Percentiles rank a stretch among this genome's conserved stretches.
These are phyloP conservation scores for Diaporthe destruens DNA, from an alignment of 2,329 filamentous ascomycete species.

Conservation along the genomic window DNA sequence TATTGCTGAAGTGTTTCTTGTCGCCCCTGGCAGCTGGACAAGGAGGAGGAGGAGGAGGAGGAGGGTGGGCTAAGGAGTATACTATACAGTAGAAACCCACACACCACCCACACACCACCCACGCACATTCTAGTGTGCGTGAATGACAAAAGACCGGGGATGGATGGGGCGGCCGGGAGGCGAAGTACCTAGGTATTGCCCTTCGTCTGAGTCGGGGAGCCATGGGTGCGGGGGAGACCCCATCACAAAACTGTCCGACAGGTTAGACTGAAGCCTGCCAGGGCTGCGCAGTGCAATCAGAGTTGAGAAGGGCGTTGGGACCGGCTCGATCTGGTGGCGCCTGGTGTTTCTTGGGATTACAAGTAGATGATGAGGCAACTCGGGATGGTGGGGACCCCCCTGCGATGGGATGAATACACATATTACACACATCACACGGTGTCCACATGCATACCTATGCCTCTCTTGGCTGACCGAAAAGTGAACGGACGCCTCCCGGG, in stretches of 20 bases:
- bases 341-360: slow-evolving; percentile 7
- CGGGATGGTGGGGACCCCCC: slow-evolving; percentile 5
- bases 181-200: slow-evolving; percentile 13
- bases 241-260: slow-evolving; percentile 18
- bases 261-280: not conserved
- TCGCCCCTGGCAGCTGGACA: slow-evolving; percentile 10
- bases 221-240: slow-evolving; percentile 31
- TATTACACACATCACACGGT: not conserved
- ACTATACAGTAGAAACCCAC: too few species aligned
- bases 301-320: slow-evolving; percentile 1
- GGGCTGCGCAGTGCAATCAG: slow-evolving; percentile 20
- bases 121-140: too few species aligned
- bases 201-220: slow-evolving; percentile 8
- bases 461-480: slow-evolving; percentile 21
- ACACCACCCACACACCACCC: too few species aligned
- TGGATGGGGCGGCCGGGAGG: slow-evolving; percentile 17
- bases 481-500: not conserved
- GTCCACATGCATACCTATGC: not conserved
- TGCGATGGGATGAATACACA: slow-evolving; percentile 3
- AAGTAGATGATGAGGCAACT: slow-evolving; percentile 19
- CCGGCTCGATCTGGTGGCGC: slow-evolving; percentile 13
- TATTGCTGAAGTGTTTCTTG: slow-evolving; percentile 12
- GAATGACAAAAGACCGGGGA: not conserved
- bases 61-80: too few species aligned
- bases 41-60: not conserved